Conservation (phyloP, 1,139 yeast species). For the Candida sp. region DNA sequence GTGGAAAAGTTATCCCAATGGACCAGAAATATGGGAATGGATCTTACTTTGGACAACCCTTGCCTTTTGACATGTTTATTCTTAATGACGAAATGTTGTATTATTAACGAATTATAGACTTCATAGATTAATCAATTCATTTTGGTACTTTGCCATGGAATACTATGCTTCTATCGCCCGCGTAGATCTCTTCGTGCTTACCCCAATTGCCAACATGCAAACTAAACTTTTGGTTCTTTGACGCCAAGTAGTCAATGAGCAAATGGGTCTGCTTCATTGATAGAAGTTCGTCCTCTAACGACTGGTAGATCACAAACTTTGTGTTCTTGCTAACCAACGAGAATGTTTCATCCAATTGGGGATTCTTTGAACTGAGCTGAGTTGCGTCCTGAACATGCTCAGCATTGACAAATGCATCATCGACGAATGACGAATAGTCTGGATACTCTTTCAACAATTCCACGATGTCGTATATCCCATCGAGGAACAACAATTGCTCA, state of each 20-base stretch:
- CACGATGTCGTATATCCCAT: constrained; percentile 42
- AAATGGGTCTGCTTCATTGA: constrained; percentile 27
- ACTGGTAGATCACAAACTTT: constrained; percentile 26
- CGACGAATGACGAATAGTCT: constrained; percentile 32
- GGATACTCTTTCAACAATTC: constrained; percentile 40
- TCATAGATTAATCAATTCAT: background rate
- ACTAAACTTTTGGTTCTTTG: constrained; percentile 9
- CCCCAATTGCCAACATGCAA: constrained; percentile 30
- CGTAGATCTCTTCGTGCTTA: constrained; percentile 36
- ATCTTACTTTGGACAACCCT: no score
- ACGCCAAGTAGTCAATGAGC: constrained; percentile 21
- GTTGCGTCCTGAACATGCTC: constrained; percentile 25
- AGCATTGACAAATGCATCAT: constrained; percentile 32
- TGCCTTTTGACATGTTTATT: background rate
- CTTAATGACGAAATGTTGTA: constrained; percentile 1
- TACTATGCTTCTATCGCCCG: constrained; percentile 5
- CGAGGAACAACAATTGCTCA: constrained; percentile 27
- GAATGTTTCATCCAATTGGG: constrained; percentile 2
- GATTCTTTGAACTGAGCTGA: constrained; percentile 21
- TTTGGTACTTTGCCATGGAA: constrained; percentile 4
- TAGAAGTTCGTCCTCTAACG: constrained; percentile 38
- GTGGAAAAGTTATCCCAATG: background rate
- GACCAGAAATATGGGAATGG: no score
- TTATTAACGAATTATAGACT: background rate
- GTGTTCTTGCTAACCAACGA: constrained; percentile 5